A percentile compares a stretch with the other conserved stretches of the same genome.
Conservation (phyloP, 2,329 filamentous ascomycete species). For the Reticulascus tulasneorum region DNA sequence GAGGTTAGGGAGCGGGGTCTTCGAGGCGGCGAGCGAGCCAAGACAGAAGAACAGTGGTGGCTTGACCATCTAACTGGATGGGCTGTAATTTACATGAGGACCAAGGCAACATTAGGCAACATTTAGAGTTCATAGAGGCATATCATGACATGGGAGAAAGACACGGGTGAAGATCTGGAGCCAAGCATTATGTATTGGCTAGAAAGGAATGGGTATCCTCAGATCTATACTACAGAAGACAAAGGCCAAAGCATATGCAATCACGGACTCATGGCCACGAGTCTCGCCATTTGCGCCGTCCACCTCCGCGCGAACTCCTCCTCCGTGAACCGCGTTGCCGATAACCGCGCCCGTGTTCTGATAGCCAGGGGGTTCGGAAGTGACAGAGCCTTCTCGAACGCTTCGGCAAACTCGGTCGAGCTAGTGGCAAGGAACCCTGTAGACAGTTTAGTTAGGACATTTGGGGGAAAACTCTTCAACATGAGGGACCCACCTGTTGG, state of each 20-base stretch:
- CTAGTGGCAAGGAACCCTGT: conserved; percentile 82
- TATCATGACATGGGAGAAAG: not conserved
- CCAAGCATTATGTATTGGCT: too few relatives aligned
- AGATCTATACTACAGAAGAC: conserved; percentile 24
- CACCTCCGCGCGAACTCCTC: conserved; percentile 78
- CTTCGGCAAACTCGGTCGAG: conserved; percentile 71
- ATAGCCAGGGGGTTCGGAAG: conserved; percentile 71
- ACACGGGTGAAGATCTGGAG: too few relatives aligned
- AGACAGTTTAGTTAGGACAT: conserved; percentile 13
- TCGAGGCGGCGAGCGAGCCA: conserved; percentile 75
- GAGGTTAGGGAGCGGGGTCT: conserved; percentile 58
- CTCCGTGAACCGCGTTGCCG: conserved; percentile 82
- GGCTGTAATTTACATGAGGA: too few relatives aligned
- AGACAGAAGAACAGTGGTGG: conserved; percentile 70
- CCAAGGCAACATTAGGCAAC: too few relatives aligned
- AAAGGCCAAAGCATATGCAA: conserved; percentile 8
- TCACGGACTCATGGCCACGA: conserved; percentile 48
- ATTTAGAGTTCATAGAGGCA: not conserved
- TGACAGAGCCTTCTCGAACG: conserved; percentile 72
- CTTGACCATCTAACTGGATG: conserved; percentile 36
- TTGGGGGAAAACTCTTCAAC: not conserved
- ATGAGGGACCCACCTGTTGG: conserved; percentile 60
- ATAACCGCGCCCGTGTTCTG: conserved; percentile 69
- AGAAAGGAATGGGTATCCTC: conserved; percentile 31
- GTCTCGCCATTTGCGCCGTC: conserved; percentile 67